Conservation (phyloP, 495 filamentous ascomycete species). For the Aspergillus kassunensis region DNA sequence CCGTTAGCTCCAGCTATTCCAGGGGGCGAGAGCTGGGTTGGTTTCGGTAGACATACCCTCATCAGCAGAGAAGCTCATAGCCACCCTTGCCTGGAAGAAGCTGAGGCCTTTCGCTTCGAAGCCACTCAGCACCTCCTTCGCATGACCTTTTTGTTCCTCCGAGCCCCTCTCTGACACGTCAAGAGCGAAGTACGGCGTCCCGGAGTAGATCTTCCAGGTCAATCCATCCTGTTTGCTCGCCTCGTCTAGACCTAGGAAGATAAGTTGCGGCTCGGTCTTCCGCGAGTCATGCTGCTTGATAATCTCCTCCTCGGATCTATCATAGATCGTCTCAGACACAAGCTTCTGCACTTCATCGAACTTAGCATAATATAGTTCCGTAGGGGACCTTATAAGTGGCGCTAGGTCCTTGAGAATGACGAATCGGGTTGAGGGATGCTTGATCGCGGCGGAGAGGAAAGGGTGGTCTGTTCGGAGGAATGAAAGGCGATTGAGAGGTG, state of each 20-base stretch:
- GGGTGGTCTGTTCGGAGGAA: conserved; percentile 77
- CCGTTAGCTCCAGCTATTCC: conserved; percentile 12
- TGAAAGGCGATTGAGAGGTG: conserved; percentile 72
- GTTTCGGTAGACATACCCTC: conserved; percentile 55
- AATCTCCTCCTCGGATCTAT: conserved; percentile 65
- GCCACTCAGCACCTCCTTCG: conserved; percentile 45
- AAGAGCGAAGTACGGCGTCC: conserved; percentile 80
- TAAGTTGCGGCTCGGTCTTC: conserved; percentile 58
- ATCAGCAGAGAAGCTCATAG: conserved; percentile 52
- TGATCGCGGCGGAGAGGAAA: conserved; percentile 74
- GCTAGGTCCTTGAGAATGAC: conserved; percentile 74
- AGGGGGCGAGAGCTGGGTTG: neutral
- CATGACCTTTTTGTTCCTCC: conserved; percentile 43
- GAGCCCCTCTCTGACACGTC: conserved; percentile 75
- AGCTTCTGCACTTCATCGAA: conserved; percentile 62
- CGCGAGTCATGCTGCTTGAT: conserved; percentile 72
- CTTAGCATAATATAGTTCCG: conserved; percentile 57
- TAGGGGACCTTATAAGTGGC: conserved; percentile 60
- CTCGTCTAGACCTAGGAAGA: conserved; percentile 89
- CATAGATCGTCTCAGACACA: conserved; percentile 69
- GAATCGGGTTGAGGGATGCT: conserved; percentile 66
- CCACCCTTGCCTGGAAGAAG: conserved; percentile 56
- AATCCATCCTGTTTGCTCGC: conserved; percentile 45
- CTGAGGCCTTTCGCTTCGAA: conserved; percentile 56
- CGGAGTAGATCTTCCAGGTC: conserved; percentile 61